Base-by-base conservation (phyloP, 2,329 filamentous ascomycete genomes). In the Aspergillus uvarum region DNA sequence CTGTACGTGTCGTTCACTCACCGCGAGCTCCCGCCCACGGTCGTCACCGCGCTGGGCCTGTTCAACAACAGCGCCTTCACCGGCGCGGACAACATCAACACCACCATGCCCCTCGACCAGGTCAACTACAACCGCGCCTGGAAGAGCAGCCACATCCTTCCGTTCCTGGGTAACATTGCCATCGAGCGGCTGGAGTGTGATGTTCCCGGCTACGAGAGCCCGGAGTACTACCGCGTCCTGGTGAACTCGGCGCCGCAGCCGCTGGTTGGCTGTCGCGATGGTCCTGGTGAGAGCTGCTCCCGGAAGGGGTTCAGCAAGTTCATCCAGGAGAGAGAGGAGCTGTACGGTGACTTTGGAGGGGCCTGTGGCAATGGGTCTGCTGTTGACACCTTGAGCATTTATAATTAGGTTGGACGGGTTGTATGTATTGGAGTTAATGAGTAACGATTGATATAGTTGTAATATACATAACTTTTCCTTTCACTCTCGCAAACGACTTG, bases 1-100 rank as follows among this genome's bases (percentile, higher is more conserved):
- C 22, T 90, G 7, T 88, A 87, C 68, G 79, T 89, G 47, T 87
- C 85, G 55, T 90, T 90, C 76, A 89, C 87, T 0, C 87, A 90
- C 70, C 84, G 87, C 21, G 87, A 90, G 70, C 76, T 90, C 2
- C 87, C 87, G 1, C 87, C 88, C 1, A 87, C 85, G 60, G 85
- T 89, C 1, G 75, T 87, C 1, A 87, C 89, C 1, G 86, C 87
- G 0, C 81, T 90, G 73, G 87, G 87, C 0, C 78, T 90, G 4
- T 90, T 89, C 79, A 89, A 89, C 77, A 89, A 89, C 73, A 87
- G 85, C 3, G 81, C 78, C 0, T 83, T 82, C 61, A 78, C 81
- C 2, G 82, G 82, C 10, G 76, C 78, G 0, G 80, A 81, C 58
- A 72, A 82, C 14, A 75, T 85, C 64, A 89, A 89, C 63, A 82